Evolutionary conservation across 805 yeast genomes (phyloP).

Genomic region (Nakazawaea peltata): DNA sequence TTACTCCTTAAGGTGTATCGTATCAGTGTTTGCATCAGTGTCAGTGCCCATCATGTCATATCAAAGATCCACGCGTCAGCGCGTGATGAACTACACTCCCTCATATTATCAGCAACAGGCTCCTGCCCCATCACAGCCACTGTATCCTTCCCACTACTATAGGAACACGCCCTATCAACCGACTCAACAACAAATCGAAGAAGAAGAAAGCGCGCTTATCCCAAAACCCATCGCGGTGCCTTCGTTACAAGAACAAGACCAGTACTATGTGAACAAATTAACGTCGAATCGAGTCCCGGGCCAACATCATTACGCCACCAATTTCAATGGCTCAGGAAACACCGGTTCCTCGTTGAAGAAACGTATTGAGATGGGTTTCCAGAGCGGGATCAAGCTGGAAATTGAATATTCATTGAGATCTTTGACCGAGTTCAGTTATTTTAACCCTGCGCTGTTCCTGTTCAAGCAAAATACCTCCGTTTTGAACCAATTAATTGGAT

Average conservation of each 20-base stretch:
- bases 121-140: too few relatives aligned
- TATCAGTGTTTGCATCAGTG: too few relatives aligned
- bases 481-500: constrained; percentile 30
- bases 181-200: constrained; percentile 8
- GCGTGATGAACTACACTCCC: too few relatives aligned
- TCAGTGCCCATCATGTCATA: too few relatives aligned
- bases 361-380: constrained; percentile 64
- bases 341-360: constrained; percentile 55
- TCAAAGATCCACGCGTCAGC: too few relatives aligned
- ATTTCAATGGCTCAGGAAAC: too few relatives aligned
- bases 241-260: constrained; percentile 24
- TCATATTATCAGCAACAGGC: too few relatives aligned
- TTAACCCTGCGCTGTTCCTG: constrained; percentile 29
- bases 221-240: constrained; percentile 23
- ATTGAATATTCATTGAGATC: constrained; percentile 64
- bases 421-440: constrained; percentile 33
- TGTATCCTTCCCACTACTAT: too few relatives aligned
- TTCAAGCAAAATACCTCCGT: constrained; percentile 35
- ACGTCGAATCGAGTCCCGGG: constrained; percentile 16
- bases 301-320: constrained; percentile 20
- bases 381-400: constrained; percentile 57
- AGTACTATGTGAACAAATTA: constrained; percentile 13
- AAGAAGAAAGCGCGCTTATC: constrained; percentile 5
- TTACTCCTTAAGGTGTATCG: too few relatives aligned
- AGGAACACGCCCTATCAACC: constrained; percentile 5